phyloP scores from a whole-genome alignment of 805 yeast species.

The Wickerhamiella alocasiicola region DNA sequence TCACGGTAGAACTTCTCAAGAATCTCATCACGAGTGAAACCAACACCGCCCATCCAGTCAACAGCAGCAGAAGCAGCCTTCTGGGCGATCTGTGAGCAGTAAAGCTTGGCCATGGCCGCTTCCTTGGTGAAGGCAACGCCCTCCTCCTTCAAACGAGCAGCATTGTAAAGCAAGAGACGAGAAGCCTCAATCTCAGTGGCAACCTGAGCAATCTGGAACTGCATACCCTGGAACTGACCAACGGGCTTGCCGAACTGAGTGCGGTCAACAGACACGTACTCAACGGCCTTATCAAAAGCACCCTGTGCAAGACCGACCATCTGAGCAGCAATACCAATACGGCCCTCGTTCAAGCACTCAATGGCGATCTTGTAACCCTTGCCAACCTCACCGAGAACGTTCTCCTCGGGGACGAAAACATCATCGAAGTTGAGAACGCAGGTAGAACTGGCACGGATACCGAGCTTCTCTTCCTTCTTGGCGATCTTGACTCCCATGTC shows the following conservation, averaged over 20 bases:
- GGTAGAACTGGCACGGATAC: slow-evolving; percentile 34
- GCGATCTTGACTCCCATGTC: slow-evolving; percentile 32
- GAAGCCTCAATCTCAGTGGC: slow-evolving; percentile 36
- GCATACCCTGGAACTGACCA: slow-evolving; percentile 37
- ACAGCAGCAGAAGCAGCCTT: slow-evolving; percentile 31
- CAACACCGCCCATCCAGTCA: slow-evolving; percentile 39
- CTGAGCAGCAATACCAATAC: slow-evolving; percentile 36
- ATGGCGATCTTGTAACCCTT: slow-evolving; percentile 36
- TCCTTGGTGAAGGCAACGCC: slow-evolving; percentile 31
- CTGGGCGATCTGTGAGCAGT: slow-evolving; percentile 32
- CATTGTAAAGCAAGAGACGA: slow-evolving; percentile 32
- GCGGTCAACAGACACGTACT: slow-evolving; percentile 31
- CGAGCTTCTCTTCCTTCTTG: slow-evolving; percentile 35
- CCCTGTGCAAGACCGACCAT: slow-evolving; percentile 36
- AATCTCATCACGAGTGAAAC: slow-evolving; percentile 33
- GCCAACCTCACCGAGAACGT: slow-evolving; percentile 33
- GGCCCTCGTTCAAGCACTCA: slow-evolving; percentile 34
- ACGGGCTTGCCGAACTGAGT: slow-evolving; percentile 33
- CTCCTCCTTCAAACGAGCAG: slow-evolving; percentile 35
- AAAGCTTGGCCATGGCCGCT: slow-evolving; percentile 36
- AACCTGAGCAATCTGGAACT: slow-evolving; percentile 34
- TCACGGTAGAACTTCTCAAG: slow-evolving; percentile 35
- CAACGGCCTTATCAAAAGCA: slow-evolving; percentile 32
- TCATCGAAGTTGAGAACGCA: slow-evolving; percentile 33
- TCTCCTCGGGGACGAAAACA: slow-evolving; percentile 31